A percentile compares a stretch with the other conserved stretches of the same genome.
Conservation (phyloP, 768 basidiomycete species). For the Suillus sp. region DNA sequence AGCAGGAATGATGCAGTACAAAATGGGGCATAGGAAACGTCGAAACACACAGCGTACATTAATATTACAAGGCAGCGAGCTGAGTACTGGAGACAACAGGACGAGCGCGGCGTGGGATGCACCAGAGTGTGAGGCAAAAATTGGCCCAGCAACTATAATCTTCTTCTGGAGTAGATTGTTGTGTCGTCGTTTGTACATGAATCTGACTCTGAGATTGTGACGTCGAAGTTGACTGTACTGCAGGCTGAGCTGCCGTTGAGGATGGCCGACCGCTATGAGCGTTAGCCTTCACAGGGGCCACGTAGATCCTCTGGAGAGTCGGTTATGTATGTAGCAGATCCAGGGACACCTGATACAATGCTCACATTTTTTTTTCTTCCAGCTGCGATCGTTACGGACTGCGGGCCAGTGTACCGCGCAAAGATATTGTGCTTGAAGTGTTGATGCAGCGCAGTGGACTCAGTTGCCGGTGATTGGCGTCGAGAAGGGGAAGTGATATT, state of each 20-base stretch:
- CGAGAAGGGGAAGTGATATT: neutral
- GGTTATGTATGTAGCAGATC: neutral
- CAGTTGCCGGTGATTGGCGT: neutral
- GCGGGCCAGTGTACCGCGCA: neutral
- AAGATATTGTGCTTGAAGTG: neutral
- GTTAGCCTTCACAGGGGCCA: neutral
- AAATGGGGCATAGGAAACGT: neutral
- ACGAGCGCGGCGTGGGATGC: neutral
- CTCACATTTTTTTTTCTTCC: neutral
- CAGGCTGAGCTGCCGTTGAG: neutral
- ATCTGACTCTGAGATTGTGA: neutral
- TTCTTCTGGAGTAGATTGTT: neutral
- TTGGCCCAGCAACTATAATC: neutral
- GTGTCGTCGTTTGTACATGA: neutral
- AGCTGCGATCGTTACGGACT: neutral
- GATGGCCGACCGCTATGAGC: neutral
- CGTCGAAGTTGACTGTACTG: neutral
- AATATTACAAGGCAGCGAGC: neutral
- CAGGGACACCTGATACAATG: neutral
- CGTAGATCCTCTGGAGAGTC: neutral
- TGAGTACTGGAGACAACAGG: neutral
- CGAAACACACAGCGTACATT: neutral
- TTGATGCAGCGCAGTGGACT: neutral
- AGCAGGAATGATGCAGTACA: neutral
- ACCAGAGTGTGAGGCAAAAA: neutral